Evolutionary conservation across 2,329 filamentous ascomycete genomes (phyloP), one percentile per base, ranked within the genome.

Genomic region (Alternaria longipes): DNA sequence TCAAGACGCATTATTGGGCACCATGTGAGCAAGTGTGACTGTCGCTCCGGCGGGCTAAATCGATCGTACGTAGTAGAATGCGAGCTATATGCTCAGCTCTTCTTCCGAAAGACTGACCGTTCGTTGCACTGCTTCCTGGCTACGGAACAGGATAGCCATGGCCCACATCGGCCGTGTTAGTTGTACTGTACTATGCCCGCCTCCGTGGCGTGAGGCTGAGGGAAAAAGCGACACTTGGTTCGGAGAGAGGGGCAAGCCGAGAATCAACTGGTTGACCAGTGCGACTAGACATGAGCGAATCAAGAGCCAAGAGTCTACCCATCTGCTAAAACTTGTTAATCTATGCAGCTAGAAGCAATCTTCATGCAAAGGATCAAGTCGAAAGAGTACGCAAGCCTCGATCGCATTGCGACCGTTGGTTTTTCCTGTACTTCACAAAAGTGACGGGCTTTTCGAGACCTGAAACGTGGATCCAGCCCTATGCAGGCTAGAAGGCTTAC

Each of bases 401-500:
- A 30, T 41, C 36, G 8, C 22, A 30, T 20, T 28, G 50, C 36
- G 12, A 41, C 26, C 36, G 20, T 52, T 52, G 22, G 22, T 52
- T 63, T 65, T 63, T 65, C 55, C 45, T 36, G 45, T 26, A 38
- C 47, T 60, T 53, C 16, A 36, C 49, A 26, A 41, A 18, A 42
- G 46, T 8, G 28, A 38, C 40, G 42, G 36, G 44, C n/a, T 36
- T 9, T 28, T 62, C 54, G 64, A 54, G 52, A 67, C 54, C 47
- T 74, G 71, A 74, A 75, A 76, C 73, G 56, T 71, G 60, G 62
- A 67, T 55, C 57, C 54, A 64, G 63, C 26, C 60, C 54, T 51
- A 64, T 41, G 28, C 38, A 63, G 62, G 60, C 65, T 56, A 69
- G 69, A 66, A 42, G 59, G 74, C 74, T 77, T 73, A 75, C 72